Percentiles rank a stretch among this genome's conserved stretches.
Conservation (phyloP, 768 basidiomycete species). For the Infundibulicybe gibba region DNA sequence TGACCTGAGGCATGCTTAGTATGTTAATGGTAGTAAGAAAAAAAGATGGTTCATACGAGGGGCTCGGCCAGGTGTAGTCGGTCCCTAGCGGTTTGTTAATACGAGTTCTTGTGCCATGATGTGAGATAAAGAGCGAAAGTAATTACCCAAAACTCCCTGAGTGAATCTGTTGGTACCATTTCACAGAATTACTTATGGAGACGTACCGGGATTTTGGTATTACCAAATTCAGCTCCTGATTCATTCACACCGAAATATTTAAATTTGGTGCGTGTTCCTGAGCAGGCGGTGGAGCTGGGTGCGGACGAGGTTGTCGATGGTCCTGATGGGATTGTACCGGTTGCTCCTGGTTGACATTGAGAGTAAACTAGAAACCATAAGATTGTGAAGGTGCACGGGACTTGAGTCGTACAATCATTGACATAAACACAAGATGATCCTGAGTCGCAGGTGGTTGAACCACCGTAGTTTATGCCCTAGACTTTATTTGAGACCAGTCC, state of each 20-base stretch:
- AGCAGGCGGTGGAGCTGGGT: conserved; percentile 27
- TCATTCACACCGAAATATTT: conserved; percentile 61
- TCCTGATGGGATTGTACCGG: conserved; percentile 19
- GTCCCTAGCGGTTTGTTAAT: conserved; percentile 22
- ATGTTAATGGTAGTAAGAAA: not conserved
- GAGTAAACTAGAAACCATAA: conserved; percentile 33
- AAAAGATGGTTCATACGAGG: conserved; percentile 20
- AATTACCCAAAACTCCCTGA: conserved; percentile 20
- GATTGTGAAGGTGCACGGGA: not conserved
- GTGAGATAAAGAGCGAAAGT: no score
- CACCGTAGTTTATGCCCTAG: conserved; percentile 38
- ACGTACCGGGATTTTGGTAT: conserved; percentile 41
- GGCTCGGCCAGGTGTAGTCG: conserved; percentile 49
- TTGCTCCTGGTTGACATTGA: conserved; percentile 37
- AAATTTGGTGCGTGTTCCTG: conserved; percentile 49
- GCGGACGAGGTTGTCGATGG: conserved; percentile 27
- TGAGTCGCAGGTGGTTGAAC: conserved; percentile 41
- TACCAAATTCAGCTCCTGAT: conserved; percentile 61
- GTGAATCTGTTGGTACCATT: no score
- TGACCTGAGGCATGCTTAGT: conserved; percentile 12
- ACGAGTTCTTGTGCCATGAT: no score
- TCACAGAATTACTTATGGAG: not conserved
- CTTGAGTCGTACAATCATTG: conserved; percentile 35
- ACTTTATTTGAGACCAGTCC: not conserved
- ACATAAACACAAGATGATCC: conserved; percentile 35